Percentiles rank a stretch among this genome's conserved stretches.
These are phyloP conservation scores for Sugiyamaella neomexicana DNA, from an alignment of 1,139 yeast species.

Conservation along the genomic window DNA sequence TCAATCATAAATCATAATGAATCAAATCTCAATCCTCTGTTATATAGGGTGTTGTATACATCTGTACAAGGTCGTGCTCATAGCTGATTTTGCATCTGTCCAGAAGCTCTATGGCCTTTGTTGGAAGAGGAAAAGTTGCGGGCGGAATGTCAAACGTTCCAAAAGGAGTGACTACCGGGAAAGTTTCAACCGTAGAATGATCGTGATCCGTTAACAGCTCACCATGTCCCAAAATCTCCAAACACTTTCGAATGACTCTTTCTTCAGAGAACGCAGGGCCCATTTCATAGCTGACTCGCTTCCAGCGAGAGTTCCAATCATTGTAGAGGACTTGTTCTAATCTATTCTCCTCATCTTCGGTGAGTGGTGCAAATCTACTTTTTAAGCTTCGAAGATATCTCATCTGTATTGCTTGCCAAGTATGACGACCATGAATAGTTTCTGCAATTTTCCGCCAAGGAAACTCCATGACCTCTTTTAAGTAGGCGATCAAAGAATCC, in stretches of 20 bases:
- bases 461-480: constrained; percentile 41
- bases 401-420: constrained; percentile 50
- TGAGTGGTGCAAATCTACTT: constrained; percentile 40
- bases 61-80: constrained; percentile 12
- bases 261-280: constrained; percentile 32
- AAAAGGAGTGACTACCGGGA: not conserved
- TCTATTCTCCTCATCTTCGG: constrained; percentile 38
- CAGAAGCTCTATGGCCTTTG: constrained; percentile 1
- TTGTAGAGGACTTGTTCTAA: constrained; percentile 36
- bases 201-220: not conserved
- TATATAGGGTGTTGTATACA: constrained; percentile 18
- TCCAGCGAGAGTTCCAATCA: constrained; percentile 48
- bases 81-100: not conserved
- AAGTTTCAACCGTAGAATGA: not conserved
- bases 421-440: constrained; percentile 38
- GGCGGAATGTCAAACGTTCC: constrained; percentile 12
- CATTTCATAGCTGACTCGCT: constrained; percentile 38
- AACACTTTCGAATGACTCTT: constrained; percentile 11
- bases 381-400: constrained; percentile 45
- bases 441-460: constrained; percentile 45
- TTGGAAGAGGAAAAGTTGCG: constrained; percentile 13
- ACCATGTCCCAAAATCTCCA: constrained; percentile 12
- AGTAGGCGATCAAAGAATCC: constrained; percentile 42
- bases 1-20: not conserved
- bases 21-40: not conserved